phyloP scores from a whole-genome alignment of 352 stramenopile species.

The Blastocystis hominis region DNA sequence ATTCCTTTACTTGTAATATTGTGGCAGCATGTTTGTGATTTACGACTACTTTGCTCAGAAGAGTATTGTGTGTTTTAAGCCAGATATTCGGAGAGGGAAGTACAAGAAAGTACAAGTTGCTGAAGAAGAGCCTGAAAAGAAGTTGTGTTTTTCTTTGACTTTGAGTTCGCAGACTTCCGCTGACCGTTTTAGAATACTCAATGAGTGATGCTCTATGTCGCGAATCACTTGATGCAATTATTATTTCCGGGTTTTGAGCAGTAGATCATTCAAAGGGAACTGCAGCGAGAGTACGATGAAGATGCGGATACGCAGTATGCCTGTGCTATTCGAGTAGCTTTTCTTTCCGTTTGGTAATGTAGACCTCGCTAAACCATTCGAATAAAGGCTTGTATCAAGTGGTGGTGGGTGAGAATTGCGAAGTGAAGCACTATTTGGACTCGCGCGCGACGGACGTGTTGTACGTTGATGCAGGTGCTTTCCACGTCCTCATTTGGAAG shows the following conservation, averaged over 20 bases:
- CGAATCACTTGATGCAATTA: not conserved
- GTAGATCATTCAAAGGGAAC: not conserved
- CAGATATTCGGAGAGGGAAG: conserved; percentile 6
- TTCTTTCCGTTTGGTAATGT: not conserved
- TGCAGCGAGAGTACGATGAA: not conserved
- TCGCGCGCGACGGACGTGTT: not conserved
- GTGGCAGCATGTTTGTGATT: conserved; percentile 2
- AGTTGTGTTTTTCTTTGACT: not conserved
- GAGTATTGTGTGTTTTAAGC: conserved; percentile 28
- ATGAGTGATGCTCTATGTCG: conserved; percentile 6
- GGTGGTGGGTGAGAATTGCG: not conserved
- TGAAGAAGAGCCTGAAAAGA: not conserved
- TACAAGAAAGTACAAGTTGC: not conserved
- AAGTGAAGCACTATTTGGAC: not conserved
- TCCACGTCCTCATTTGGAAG: conserved; percentile 15
- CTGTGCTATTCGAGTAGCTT: not conserved
- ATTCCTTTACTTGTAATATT: not conserved
- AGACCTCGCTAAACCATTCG: not conserved
- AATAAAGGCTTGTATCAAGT: conserved; percentile 45
- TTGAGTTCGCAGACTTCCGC: not conserved
- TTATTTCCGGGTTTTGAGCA: not conserved
- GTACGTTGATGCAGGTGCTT: not conserved
- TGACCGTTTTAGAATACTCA: not conserved
- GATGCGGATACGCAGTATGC: not conserved
- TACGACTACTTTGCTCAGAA: conserved; percentile 5